Percentiles rank a stretch among this genome's conserved stretches.
Evolutionary conservation across 805 yeast species (phyloP).

Genomic region (Candida namnaoensis): DNA sequence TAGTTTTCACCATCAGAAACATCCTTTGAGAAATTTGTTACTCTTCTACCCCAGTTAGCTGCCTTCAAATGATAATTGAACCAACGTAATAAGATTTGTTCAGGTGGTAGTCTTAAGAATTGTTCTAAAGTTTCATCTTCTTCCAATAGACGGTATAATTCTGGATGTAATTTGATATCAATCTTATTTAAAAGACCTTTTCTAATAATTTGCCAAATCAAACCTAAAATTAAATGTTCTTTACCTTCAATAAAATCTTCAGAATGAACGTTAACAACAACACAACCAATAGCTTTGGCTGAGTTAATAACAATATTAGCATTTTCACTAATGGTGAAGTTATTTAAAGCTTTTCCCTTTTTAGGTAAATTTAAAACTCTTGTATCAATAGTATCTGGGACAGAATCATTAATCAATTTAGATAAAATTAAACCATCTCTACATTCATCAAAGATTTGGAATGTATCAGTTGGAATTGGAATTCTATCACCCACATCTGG

Average conservation of each 20-base stretch:
- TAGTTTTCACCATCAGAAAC: slow-evolving; percentile 94
- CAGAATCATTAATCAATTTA: slow-evolving; percentile 92
- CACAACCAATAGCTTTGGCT: slow-evolving; percentile 98
- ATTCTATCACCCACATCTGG: slow-evolving; percentile 72
- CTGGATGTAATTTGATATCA: slow-evolving; percentile 95
- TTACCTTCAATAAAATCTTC: slow-evolving; percentile 94
- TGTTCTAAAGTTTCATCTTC: slow-evolving; percentile 97
- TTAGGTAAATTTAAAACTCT: slow-evolving; percentile 90
- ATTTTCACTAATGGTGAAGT: slow-evolving; percentile 93
- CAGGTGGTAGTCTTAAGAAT: slow-evolving; percentile 94
- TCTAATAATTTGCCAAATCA: slow-evolving; percentile 96
- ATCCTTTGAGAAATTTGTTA: slow-evolving; percentile 77
- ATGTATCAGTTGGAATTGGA: slow-evolving; percentile 89
- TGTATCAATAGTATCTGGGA: slow-evolving; percentile 96
- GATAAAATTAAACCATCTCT: slow-evolving; percentile 91
- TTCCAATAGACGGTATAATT: slow-evolving; percentile 85
- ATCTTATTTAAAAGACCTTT: slow-evolving; percentile 91
- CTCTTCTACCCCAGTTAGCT: slow-evolving; percentile 84
- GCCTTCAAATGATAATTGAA: slow-evolving; percentile 92
- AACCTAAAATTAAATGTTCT: slow-evolving; percentile 83
- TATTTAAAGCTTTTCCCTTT: slow-evolving; percentile 72
- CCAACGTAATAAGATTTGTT: slow-evolving; percentile 94
- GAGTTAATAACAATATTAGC: slow-evolving; percentile 97
- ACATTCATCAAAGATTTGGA: slow-evolving; percentile 95
- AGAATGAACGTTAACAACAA: slow-evolving; percentile 94